These are phyloP conservation scores for Aspergillus pseudonomiae DNA, from an alignment of 2,329 filamentous ascomycete species.

Conservation along the genomic window DNA sequence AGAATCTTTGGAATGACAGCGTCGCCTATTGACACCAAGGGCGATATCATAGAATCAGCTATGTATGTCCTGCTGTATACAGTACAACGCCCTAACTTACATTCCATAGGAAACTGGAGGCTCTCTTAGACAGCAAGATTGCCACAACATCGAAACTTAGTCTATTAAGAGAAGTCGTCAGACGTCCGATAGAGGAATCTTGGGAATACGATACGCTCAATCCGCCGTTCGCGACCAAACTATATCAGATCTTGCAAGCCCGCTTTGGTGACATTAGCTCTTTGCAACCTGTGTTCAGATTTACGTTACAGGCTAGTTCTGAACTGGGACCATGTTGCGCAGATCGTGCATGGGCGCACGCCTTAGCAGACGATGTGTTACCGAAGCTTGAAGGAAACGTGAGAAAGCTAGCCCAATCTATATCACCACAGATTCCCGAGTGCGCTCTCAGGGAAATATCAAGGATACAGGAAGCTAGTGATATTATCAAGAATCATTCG, in stretches of 20 bases:
- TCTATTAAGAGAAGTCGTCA: constrained; percentile 62
- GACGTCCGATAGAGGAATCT: constrained; percentile 62
- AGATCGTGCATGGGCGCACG: constrained; percentile 77
- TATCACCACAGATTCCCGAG: constrained; percentile 22
- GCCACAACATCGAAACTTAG: constrained; percentile 70
- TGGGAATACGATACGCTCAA: constrained; percentile 59
- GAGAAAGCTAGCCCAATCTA: constrained; percentile 14
- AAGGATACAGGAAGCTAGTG: constrained; percentile 61
- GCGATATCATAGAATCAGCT: constrained; percentile 71
- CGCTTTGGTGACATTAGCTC: constrained; percentile 55
- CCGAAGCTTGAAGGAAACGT: constrained; percentile 61
- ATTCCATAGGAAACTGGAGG: constrained; percentile 65
- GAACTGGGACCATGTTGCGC: constrained; percentile 82
- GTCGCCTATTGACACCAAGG: constrained; percentile 84
- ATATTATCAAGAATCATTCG: constrained; percentile 57
- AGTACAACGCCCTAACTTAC: constrained; percentile 11
- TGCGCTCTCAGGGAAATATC: constrained; percentile 57
- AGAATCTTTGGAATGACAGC: constrained; percentile 96
- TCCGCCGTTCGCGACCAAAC: constrained; percentile 61
- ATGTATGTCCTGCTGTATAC: constrained; percentile 35
- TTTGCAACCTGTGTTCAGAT: constrained; percentile 62
- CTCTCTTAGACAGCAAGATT: constrained; percentile 77
- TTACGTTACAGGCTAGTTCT: constrained; percentile 61
- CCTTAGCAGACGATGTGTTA: constrained; percentile 65
- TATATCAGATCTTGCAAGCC: constrained; percentile 62